Conservation (phyloP, 164 flowering plant genomes). For the Amborella trichopoda region DNA sequence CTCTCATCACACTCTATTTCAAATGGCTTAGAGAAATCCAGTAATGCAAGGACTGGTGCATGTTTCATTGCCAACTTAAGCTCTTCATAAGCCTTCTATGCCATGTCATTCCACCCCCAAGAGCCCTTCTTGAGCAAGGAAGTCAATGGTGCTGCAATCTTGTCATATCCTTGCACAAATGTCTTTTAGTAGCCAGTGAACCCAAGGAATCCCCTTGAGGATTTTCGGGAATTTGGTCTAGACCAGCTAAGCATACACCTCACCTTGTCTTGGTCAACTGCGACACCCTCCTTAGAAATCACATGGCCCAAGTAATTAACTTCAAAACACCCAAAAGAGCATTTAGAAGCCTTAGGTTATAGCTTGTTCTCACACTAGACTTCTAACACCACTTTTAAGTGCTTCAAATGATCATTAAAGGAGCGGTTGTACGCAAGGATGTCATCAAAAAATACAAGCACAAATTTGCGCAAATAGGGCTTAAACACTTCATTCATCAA, state of each 20-base stretch:
- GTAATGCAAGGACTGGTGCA: neutral
- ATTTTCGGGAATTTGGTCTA: neutral
- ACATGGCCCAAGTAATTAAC: neutral
- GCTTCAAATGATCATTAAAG: slow-evolving; percentile 1
- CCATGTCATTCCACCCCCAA: neutral
- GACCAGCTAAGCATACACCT: too few relatives aligned
- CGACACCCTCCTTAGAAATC: neutral
- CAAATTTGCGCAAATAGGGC: neutral
- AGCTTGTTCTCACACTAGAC: too few relatives aligned
- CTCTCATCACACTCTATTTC: slow-evolving; percentile 1
- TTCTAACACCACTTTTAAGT: neutral
- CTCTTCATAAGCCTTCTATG: neutral
- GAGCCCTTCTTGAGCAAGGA: slow-evolving; percentile 1
- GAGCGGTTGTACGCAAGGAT: neutral
- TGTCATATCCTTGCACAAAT: neutral
- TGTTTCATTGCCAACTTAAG: neutral
- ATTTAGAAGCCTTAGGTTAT: neutral
- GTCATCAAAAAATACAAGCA: slow-evolving; percentile 3
- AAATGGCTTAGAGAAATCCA: neutral
- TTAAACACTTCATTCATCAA: neutral
- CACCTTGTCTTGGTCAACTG: too few relatives aligned
- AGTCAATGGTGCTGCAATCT: neutral
- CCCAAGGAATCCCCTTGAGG: neutral
- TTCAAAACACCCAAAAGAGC: too few relatives aligned
- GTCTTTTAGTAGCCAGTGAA: slow-evolving; percentile 5